Evolutionary conservation across 306 rosid genomes (phyloP).

Genomic region (Parietaria judaica): DNA sequence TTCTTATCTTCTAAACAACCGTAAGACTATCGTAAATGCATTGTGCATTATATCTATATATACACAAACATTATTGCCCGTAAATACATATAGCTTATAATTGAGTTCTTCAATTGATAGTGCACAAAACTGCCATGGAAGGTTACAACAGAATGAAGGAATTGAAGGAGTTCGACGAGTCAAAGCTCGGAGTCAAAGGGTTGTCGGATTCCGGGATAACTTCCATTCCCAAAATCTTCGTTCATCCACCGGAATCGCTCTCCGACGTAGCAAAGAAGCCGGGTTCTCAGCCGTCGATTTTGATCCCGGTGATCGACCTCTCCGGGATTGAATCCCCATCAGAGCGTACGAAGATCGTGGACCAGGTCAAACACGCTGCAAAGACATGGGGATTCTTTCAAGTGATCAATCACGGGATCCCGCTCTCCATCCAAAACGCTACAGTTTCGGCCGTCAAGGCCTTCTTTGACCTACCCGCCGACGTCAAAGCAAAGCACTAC

Average conservation of each 20-base stretch:
- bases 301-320: slow-evolving; percentile 38
- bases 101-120: too few relatives aligned
- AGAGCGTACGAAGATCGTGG: slow-evolving; percentile 20
- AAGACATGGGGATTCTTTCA: slow-evolving; percentile 44
- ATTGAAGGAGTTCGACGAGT: slow-evolving; percentile 30
- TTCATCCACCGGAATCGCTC: slow-evolving; percentile 18
- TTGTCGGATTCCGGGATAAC: slow-evolving; percentile 25
- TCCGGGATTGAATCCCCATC: slow-evolving; percentile 4
- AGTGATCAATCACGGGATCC: slow-evolving; percentile 35
- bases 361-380: slow-evolving; percentile 32
- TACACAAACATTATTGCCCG: too few relatives aligned
- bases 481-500: slow-evolving; percentile 25
- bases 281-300: not conserved
- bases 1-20: too few relatives aligned
- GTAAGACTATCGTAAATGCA: too few relatives aligned
- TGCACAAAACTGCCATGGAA: not conserved
- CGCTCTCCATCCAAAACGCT: slow-evolving; percentile 7
- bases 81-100: too few relatives aligned
- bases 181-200: slow-evolving; percentile 32
- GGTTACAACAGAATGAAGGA: slow-evolving; percentile 1
- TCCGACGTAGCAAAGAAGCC: slow-evolving; percentile 12
- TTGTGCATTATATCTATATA: too few relatives aligned
- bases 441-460: slow-evolving; percentile 25
- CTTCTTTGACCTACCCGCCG: slow-evolving; percentile 29
- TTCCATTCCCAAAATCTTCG: slow-evolving; percentile 27